Conservation (phyloP, 805 yeast genomes). For the Kodamaea laetipori region DNA sequence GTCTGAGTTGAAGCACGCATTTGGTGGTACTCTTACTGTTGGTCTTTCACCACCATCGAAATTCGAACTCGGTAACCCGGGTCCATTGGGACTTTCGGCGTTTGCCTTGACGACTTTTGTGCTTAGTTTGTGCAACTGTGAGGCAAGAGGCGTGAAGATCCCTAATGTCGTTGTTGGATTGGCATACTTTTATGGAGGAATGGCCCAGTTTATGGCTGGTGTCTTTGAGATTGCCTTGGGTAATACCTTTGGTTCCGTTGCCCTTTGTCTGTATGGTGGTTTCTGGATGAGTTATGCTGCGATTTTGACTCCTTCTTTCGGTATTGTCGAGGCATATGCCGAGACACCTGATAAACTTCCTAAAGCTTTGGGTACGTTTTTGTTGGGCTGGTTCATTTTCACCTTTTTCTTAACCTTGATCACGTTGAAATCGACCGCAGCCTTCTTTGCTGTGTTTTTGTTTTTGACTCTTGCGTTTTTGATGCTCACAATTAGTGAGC, state of each 20-base stretch:
- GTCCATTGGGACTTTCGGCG: slow-evolving; percentile 72
- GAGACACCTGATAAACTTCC: slow-evolving; percentile 25
- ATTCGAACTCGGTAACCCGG: slow-evolving; percentile 61
- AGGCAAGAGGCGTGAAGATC: slow-evolving; percentile 66
- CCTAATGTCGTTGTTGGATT: slow-evolving; percentile 64
- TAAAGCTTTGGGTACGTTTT: slow-evolving; percentile 41
- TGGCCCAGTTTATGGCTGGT: slow-evolving; percentile 70
- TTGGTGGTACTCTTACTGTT: slow-evolving; percentile 83
- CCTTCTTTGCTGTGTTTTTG: slow-evolving; percentile 44
- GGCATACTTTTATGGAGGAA: slow-evolving; percentile 73
- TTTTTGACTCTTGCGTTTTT: slow-evolving; percentile 44
- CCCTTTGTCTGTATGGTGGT: slow-evolving; percentile 63
- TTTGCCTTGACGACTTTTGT: slow-evolving; percentile 72
- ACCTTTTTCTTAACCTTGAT: slow-evolving; percentile 44
- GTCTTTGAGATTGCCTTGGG: slow-evolving; percentile 76
- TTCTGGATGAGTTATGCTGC: slow-evolving; percentile 80
- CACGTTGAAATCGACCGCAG: slow-evolving; percentile 46
- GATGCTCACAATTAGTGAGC: slow-evolving; percentile 42
- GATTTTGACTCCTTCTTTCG: slow-evolving; percentile 43
- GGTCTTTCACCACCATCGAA: slow-evolving; percentile 51
- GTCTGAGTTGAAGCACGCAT: slow-evolving; percentile 61
- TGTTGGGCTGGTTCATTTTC: slow-evolving; percentile 47
- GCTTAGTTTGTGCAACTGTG: slow-evolving; percentile 60
- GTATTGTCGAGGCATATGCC: slow-evolving; percentile 39
- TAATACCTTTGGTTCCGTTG: slow-evolving; percentile 75